Evolutionary conservation across 495 filamentous ascomycete species (phyloP), one percentile per base, ranked within the genome.

Genomic region (Cercophora newfieldiana): DNA sequence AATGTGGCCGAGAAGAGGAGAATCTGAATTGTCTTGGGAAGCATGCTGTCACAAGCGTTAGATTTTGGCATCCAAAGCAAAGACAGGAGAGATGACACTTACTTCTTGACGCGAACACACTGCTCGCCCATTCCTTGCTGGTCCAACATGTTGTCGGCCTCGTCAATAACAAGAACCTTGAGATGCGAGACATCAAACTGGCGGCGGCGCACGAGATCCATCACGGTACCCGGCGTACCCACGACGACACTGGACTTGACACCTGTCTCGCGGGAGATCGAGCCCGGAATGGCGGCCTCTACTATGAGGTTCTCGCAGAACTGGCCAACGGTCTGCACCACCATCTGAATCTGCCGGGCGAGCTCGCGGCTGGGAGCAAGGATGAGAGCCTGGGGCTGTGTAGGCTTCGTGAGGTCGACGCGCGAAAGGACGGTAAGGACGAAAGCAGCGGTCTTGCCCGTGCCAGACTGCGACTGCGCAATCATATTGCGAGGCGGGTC

Each of bases 1-100:
- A 98, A 99, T 0, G 96, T 99, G 19, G 96, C 96, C 18, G 94
- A 97, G 79, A 99, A 98, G 12, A 99, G 87, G 44, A 97, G 89
- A 54, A 92, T 87, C 75, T 99, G 95, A 30, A 91, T 83, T 61
- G 80, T 80, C 44, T 80, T 82, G 0, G 91, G 91, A 12, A 97
- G 81, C 67, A 91, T 74, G 22, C 90, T 93, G 61, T 25, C 14
- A 6, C 37, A n/a, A 22, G 8, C 0, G 67, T 81, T 53, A 81
- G 74, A 33, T 21, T 2, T 7, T 19, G 28, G 7, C n/a, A 22
- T 7, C 24, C 10, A 29, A 19, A 51, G 1, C 7, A 29, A 5
- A 14, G 0, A 24, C 10, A 16, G n/a, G 2, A 19, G 2, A 16
- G 6, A 7, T 21, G 26, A 65, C 1, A 58, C 91, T 75, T 76